Evolutionary conservation across 1,284 basidiomycete species (phyloP).

Genomic region (Pyrrhoderma noxium): DNA sequence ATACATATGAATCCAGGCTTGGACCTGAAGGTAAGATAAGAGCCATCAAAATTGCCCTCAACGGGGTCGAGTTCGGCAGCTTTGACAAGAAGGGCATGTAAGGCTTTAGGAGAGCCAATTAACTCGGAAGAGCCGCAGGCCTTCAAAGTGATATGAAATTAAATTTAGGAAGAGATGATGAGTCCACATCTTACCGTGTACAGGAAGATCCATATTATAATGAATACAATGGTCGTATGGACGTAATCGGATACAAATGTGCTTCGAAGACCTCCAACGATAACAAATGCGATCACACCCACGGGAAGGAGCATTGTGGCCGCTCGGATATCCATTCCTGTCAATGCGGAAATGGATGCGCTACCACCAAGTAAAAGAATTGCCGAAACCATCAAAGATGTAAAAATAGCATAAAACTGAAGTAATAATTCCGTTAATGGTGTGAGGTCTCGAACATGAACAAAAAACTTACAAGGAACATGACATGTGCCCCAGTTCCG

Average conservation of each 20-base stretch:
- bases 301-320: constrained; percentile 73
- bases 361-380: constrained; percentile 51
- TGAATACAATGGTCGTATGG: constrained; percentile 39
- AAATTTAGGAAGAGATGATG: neutral
- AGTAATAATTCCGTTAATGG: neutral
- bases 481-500: constrained; percentile 64
- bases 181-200: constrained; percentile 20
- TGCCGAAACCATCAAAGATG: constrained; percentile 8
- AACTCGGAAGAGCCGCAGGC: constrained; percentile 44
- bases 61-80: constrained; percentile 45
- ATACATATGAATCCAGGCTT: constrained; percentile 48
- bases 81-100: constrained; percentile 54
- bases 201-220: constrained; percentile 43
- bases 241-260: constrained; percentile 50
- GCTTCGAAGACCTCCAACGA: constrained; percentile 47
- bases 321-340: constrained; percentile 77
- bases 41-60: constrained; percentile 57
- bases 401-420: constrained; percentile 34
- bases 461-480: constrained; percentile 71
- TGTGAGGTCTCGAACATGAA: constrained; percentile 67
- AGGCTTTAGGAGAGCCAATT: constrained; percentile 48
- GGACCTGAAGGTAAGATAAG: constrained; percentile 63
- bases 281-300: constrained; percentile 48
- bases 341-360: constrained; percentile 73
- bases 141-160: neutral